Base-by-base conservation (phyloP, 768 basidiomycete genomes). In the Cystofilobasidium macerans region DNA sequence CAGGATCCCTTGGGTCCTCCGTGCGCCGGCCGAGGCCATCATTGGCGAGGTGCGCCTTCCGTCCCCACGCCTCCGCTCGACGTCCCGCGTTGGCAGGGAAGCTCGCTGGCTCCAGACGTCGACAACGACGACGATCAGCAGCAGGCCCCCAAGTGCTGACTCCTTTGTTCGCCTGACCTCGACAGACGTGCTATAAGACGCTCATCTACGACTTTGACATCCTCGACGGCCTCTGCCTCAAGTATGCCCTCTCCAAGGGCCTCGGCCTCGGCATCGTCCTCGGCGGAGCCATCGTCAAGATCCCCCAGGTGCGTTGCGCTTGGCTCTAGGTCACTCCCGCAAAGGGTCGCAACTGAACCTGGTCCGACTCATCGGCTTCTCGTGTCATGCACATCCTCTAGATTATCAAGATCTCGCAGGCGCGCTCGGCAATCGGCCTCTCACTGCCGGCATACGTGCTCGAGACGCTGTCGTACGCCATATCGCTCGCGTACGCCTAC, bases 211-310 rank as follows among this genome's bases (percentile, higher is more conserved):
- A 97, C 75, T 82, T 94, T 64, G 78, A 95, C 75, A 70, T 95
- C 24, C 72, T 72, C 18, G 86, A 95, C 75, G 79, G 84, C 12
- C 79, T 86, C 66, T 99, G 95, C 76, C 79, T 98, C 74, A 92
- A 92, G 77, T 89, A 90, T 76, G 83, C 89, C 0, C 75, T 95
- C 61, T 95, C 92, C 3, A 98, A 98, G 74, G 92, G 85, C 0
- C 78, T 99, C 9, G 93, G 95, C 0, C 77, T 99, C 20, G 94
- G 86, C 0, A 93, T 98, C 59, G 92, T 98, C 48, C 79, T 88
- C 1, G 94, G 78, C 36, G 93, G 93, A 0, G 85, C 86, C 2
- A 88, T 99, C 69, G 88, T 99, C 85, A 99, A 99, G 77, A 82
- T 98, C 2, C 94, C 94, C 0, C 94, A 98, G 74, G 79, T 95